Evolutionary conservation across 495 filamentous ascomycete species (phyloP), one percentile per base, ranked within the genome.

Genomic region (Viridothelium virens): DNA sequence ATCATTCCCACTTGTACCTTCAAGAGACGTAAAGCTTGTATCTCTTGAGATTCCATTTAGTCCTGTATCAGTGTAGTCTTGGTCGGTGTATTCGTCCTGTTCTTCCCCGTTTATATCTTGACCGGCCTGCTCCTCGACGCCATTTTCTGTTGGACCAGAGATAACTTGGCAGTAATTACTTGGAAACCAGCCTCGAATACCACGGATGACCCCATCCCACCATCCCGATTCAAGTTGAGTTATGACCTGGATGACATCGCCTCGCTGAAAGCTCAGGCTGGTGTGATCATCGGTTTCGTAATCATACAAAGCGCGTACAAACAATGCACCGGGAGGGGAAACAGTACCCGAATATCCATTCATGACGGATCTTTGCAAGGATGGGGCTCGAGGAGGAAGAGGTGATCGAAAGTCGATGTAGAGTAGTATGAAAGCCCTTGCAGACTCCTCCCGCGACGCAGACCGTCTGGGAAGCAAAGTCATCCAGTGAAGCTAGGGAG

Each of bases 181-280:
- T 7, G 94, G 94, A 78, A 98, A 98, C 94, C 94, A 98, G 65
- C 94, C 94, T 69, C 94, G 86, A 66, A 93, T 86, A 56, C 89
- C 91, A 68, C 92, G 88, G 73, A 97, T 93, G 47, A 97, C 90
- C 10, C 94, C 94, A 78, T 98, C 94, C 94, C 94, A 98, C 94
- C 94, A 98, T 9, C 94, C 94, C 68, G 92, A 97, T 72, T 97
- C 95, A 50, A 98, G 81, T 76, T 96, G 92, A 65, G 96, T 98
- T 66, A 98, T 89, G 70, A 98, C 94, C 79, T 97, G 92, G 67
- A 98, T 97, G 66, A 96, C 86, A 74, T 97, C 94, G 68, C 95
- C 95, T 71, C 93, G 87, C 67, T 86, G 90, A 75, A 98, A 97
- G 78, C 92, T 97, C 71, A 98, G 80, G 78, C 92, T 97, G 47